Base-by-base conservation (phyloP, 306 rosid genomes). In the Prunus davidiana region DNA sequence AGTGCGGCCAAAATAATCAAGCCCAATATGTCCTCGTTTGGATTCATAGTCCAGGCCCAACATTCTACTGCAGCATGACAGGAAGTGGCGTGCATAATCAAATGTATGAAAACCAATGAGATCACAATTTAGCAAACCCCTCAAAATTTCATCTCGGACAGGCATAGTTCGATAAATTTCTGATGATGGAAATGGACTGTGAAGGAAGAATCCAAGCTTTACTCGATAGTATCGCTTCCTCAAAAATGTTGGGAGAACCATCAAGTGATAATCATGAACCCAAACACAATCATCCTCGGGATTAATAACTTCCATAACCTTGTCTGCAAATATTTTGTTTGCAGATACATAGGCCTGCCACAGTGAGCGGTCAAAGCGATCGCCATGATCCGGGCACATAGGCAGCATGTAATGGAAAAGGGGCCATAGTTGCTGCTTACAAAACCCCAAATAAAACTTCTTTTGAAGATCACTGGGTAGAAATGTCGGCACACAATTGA, bases 51-150 rank as follows among this genome's bases (percentile, higher is more conserved):
- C 92, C 73, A 93, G 87, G 61, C 97, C 97, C 34, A 93, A 83
- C 97, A 93, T 93, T 89, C 97, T 90, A 63, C 97, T 93, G 84
- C 98, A 93, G 80, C 98, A 93, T 24, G 98, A 91, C 72, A 91
- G 95, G 83, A 93, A 93, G 85, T 91, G 97, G 1, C 97, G 95
- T 1, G 97, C 97, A 80, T 93, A 91, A 74, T 93, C 97, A 82
- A 91, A 93, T 27, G 95, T 93, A 78, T 91, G 98, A 74, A 93
- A 91, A 65, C 98, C 98, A 73, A 93, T 86, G 28, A 93, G 82
- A 71, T 91, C 98, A 45, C 93, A 87, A 71, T 93, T 91, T 79
- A 93, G 81, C 82, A 93, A 86, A 60, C 90, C 93, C 82, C 84
- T 87, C 71, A 93, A 76, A 69, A 93, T 91, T 83, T 89, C 95